A percentile compares a stretch with the other conserved stretches of the same genome.
These are phyloP conservation scores for Xylaria longipes DNA, from an alignment of 495 filamentous ascomycete species.

Conservation along the genomic window DNA sequence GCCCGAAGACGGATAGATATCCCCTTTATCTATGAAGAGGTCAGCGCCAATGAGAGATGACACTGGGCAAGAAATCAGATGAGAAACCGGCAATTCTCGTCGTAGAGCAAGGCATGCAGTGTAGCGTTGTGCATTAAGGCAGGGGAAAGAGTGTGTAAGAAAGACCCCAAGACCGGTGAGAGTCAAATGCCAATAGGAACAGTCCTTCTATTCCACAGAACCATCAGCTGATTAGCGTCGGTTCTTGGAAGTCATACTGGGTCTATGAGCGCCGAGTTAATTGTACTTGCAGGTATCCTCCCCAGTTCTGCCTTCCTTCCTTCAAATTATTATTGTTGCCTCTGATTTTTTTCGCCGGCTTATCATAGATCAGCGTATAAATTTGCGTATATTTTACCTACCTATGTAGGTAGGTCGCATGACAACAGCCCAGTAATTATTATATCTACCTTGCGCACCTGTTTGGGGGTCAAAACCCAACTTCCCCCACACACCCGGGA, in stretches of 20 bases:
- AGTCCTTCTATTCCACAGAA: conserved; percentile 7
- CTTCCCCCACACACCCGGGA: background rate
- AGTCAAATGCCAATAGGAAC: conserved; percentile 19
- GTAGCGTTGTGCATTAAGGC: conserved; percentile 14
- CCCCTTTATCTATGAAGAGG: background rate
- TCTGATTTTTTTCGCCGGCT: background rate
- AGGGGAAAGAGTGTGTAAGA: conserved; percentile 19
- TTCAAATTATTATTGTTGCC: background rate
- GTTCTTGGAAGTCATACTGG: background rate
- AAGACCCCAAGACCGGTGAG: conserved; percentile 7
- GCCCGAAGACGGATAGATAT: conserved; percentile 16
- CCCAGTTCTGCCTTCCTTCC: background rate
- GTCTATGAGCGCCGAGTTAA: background rate
- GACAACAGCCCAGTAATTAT: background rate
- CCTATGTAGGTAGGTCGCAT: conserved; percentile 12
- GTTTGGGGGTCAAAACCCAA: background rate
- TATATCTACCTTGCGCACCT: background rate
- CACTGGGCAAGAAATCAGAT: conserved; percentile 12
- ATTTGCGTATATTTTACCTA: background rate
- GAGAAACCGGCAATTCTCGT: conserved; percentile 14
- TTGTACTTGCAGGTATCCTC: background rate
- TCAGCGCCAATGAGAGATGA: conserved; percentile 9
- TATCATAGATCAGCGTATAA: background rate
- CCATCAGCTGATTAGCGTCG: conserved; percentile 21
- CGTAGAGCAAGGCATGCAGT: background rate